Conservation (phyloP, 345 rosid species). For the Limnanthes douglasii region DNA sequence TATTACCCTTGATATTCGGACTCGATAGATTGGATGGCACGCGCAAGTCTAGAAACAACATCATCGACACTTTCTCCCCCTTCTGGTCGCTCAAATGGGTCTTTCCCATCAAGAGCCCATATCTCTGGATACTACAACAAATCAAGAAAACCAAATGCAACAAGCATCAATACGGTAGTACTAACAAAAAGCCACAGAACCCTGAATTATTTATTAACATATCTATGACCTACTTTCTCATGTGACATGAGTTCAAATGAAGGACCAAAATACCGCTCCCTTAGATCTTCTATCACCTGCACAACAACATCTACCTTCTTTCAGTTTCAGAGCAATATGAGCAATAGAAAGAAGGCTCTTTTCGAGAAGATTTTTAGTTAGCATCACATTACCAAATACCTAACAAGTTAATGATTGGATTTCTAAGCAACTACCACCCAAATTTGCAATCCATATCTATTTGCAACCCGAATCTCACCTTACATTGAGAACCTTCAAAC, state of each 20-base stretch:
- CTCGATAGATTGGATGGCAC: constrained; percentile 37
- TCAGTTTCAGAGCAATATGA: constrained; percentile 2
- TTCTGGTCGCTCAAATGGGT: constrained; percentile 50
- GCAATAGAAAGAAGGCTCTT: neutral
- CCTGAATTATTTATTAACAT: neutral
- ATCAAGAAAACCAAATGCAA: constrained; percentile 4
- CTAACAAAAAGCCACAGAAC: constrained; percentile 2
- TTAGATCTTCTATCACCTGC: constrained; percentile 66
- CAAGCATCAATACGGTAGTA: no score
- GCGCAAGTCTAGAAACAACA: constrained; percentile 61
- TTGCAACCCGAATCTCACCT: no score
- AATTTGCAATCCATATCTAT: no score
- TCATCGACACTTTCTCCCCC: constrained; percentile 88
- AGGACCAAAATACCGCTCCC: constrained; percentile 92
- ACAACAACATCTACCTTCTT: neutral
- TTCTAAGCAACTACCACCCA: no score
- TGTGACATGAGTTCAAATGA: constrained; percentile 63
- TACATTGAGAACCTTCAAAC: constrained; percentile 63
- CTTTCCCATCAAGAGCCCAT: constrained; percentile 80
- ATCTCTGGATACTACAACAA: constrained; percentile 49
- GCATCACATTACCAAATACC: no score
- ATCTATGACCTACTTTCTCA: constrained; percentile 42
- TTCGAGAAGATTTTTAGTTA: no score
- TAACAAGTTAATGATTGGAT: no score
- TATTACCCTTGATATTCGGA: constrained; percentile 64